Evolutionary conservation across 768 basidiomycete genomes (phyloP).

Genomic region (Calocybe cyanea): DNA sequence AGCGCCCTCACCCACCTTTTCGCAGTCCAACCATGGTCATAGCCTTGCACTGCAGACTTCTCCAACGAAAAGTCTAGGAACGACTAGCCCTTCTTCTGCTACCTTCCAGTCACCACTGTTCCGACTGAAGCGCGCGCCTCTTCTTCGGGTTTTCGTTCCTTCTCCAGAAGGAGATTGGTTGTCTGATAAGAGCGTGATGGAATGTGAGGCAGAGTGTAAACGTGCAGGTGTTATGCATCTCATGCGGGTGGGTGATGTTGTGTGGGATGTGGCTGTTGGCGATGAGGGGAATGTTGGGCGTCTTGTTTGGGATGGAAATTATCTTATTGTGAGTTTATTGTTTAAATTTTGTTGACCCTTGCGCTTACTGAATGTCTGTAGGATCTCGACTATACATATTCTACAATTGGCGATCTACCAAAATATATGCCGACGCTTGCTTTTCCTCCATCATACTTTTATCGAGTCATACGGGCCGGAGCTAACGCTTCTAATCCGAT

Average conservation of each 20-base stretch:
- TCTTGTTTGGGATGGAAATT: constrained; percentile 85
- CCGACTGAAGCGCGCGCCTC: constrained; percentile 66
- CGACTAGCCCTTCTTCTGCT: constrained; percentile 7
- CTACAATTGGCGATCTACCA: constrained; percentile 70
- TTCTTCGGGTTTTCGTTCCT: constrained; percentile 80
- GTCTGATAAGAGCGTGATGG: constrained; percentile 73
- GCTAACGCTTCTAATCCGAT: constrained; percentile 53
- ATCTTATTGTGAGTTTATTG: constrained; percentile 64
- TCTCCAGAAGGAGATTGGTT: constrained; percentile 87
- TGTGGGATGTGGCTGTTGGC: constrained; percentile 84
- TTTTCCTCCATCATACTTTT: constrained; percentile 87
- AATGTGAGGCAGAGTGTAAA: constrained; percentile 79
- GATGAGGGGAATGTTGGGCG: constrained; percentile 85
- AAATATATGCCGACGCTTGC: constrained; percentile 77
- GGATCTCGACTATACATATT: constrained; percentile 86
- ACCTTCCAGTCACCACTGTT: constrained; percentile 69
- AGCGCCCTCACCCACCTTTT: constrained; percentile 61
- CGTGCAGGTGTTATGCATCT: constrained; percentile 60
- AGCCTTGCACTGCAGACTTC: constrained; percentile 5
- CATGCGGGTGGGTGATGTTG: constrained; percentile 73
- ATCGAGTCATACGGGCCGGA: constrained; percentile 73
- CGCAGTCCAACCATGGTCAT: constrained; percentile 37
- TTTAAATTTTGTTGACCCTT: constrained; percentile 13
- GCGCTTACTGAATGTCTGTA: constrained; percentile 24
- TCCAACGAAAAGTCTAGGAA: not conserved